Percentiles rank a stretch among this genome's conserved stretches.
phyloP scores from a whole-genome alignment of 1,139 yeast genomes.

The Zygosaccharomyces sapae region DNA sequence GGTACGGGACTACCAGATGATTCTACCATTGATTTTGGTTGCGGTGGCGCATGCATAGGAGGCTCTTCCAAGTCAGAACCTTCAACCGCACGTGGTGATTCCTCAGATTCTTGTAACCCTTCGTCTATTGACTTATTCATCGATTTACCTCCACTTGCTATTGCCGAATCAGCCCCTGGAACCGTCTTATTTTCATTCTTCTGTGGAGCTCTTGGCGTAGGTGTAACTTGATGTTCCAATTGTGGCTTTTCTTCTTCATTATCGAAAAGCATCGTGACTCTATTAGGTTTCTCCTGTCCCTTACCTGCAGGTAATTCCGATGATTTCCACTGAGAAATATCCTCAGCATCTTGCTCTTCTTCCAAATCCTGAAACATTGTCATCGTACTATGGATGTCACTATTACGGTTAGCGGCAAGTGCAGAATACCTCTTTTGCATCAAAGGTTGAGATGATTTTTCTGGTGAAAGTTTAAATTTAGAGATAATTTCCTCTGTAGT shows the following conservation, averaged over 20 bases:
- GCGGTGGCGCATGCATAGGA: constrained; percentile 1
- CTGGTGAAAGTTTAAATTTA: constrained; percentile 31
- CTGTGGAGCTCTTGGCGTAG: not conserved
- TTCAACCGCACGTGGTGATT: not conserved
- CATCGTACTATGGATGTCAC: constrained; percentile 23
- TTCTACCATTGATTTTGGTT: not conserved
- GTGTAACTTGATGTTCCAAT: constrained; percentile 1
- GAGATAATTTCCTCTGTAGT: constrained; percentile 36
- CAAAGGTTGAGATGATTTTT: constrained; percentile 16
- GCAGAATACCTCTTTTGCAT: constrained; percentile 28
- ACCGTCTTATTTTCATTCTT: not conserved
- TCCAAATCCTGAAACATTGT: constrained; percentile 36
- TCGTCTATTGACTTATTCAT: constrained; percentile 1
- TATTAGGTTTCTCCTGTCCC: constrained; percentile 11
- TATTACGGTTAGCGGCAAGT: constrained; percentile 12
- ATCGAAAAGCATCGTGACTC: constrained; percentile 36
- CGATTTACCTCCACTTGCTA: not conserved
- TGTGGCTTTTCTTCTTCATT: constrained; percentile 22
- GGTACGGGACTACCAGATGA: not conserved
- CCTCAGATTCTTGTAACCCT: not conserved
- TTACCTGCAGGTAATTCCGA: constrained; percentile 5
- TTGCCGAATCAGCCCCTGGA: not conserved
- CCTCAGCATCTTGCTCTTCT: constrained; percentile 23
- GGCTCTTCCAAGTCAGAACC: not conserved
- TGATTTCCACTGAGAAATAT: constrained; percentile 13